A percentile compares a stretch with the other conserved stretches of the same genome.
Evolutionary conservation across 768 basidiomycete species (phyloP).

Genomic region (Boletales sp.): DNA sequence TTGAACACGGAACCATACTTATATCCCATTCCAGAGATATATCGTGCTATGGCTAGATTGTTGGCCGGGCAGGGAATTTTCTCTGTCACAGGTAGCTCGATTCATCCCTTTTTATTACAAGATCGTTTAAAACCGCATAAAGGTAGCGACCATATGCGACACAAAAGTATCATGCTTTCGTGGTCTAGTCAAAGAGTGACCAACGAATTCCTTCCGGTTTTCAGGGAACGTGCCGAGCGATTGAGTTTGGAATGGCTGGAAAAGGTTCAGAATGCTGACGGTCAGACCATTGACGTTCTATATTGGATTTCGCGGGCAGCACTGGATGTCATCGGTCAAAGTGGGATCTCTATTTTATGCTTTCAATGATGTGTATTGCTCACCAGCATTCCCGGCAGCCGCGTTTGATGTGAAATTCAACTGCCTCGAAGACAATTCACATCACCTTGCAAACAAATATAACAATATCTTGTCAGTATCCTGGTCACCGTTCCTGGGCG

Average conservation of each 20-base stretch:
- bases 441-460: too few relatives aligned
- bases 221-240: constrained; percentile 33
- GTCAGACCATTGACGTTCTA: constrained; percentile 16
- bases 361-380: too few relatives aligned
- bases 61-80: too few relatives aligned
- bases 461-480: too few relatives aligned
- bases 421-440: too few relatives aligned
- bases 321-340: constrained; percentile 31
- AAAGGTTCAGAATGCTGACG: neutral
- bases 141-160: constrained; percentile 46
- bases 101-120: constrained; percentile 3
- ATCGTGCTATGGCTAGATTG: too few relatives aligned
- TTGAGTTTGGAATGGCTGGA: constrained; percentile 20
- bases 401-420: too few relatives aligned
- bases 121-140: neutral
- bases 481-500: too few relatives aligned
- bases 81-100: too few relatives aligned
- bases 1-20: constrained; percentile 40
- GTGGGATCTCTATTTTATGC: too few relatives aligned
- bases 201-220: constrained; percentile 47
- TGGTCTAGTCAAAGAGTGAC: constrained; percentile 51
- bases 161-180: constrained; percentile 50
- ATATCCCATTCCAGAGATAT: constrained; percentile 17
- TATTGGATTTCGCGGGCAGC: constrained; percentile 38
- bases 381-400: too few relatives aligned